Evolutionary conservation across 257 asterid species (phyloP).

Genomic region (Solanum medicagineum): DNA sequence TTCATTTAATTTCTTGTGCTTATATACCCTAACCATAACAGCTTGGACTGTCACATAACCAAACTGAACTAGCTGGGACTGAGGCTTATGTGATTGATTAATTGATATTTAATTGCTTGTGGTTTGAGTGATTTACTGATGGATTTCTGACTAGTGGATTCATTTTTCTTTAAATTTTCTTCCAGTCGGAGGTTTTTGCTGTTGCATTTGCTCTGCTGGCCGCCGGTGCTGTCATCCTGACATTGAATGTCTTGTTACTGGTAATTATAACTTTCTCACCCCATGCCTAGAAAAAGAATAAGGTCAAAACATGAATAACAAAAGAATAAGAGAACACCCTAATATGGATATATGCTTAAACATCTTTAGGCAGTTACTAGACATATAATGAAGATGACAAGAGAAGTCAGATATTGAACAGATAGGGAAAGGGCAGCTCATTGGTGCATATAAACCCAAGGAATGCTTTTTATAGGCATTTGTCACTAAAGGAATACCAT

Average conservation of each 20-base stretch:
- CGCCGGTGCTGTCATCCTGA: conserved; percentile 81
- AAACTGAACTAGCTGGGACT: not conserved
- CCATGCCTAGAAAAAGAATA: not conserved
- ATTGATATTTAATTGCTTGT: not conserved
- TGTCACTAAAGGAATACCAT: not conserved
- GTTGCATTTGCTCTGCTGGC: conserved; percentile 96
- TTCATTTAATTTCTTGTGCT: not conserved
- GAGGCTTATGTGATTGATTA: not conserved
- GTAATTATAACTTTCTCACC: conserved; percentile 22
- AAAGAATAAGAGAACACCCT: not conserved
- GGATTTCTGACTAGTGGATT: not conserved
- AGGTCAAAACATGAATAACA: not conserved
- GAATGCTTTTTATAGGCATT: not conserved
- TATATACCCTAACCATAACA: not conserved
- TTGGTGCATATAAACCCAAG: not conserved
- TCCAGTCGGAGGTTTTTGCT: conserved; percentile 94
- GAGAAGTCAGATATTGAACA: not conserved
- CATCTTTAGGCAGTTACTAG: not conserved
- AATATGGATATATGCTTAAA: not conserved
- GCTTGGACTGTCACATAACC: not conserved
- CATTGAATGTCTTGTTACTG: conserved; percentile 89
- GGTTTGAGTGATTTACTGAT: not conserved
- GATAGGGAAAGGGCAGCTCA: not conserved
- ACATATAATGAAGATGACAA: not conserved
- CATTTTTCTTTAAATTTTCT: not conserved